Evolutionary conservation across 345 rosid genomes (phyloP).

Genomic region (Euclidium syriacum): DNA sequence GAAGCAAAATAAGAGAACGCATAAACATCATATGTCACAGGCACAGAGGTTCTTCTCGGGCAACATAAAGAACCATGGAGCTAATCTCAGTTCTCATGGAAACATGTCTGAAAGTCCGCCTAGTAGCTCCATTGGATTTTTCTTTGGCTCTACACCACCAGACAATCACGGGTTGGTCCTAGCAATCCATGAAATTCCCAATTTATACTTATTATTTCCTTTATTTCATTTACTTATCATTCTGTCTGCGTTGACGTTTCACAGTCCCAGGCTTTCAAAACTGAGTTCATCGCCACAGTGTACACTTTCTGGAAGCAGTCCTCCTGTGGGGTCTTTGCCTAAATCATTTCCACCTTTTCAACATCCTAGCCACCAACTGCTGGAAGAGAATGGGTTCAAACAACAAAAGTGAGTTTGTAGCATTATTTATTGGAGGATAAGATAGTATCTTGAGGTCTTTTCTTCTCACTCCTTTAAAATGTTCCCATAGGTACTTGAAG

Average conservation of each 20-base stretch:
- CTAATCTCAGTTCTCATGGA: conserved; percentile 47
- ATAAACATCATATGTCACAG: conserved; percentile 62
- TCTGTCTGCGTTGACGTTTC: conserved; percentile 13
- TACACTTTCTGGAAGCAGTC: conserved; percentile 69
- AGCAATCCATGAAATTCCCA: conserved; percentile 8
- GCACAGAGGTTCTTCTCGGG: conserved; percentile 73
- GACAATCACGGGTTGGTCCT: conserved; percentile 74
- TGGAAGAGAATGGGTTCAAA: conserved; percentile 95
- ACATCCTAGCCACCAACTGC: conserved; percentile 92
- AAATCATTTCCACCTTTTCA: conserved; percentile 89
- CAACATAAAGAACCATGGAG: conserved; percentile 67
- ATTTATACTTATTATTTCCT: conserved; percentile 1
- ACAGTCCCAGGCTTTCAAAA: conserved; percentile 72
- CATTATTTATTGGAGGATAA: conserved; percentile 3
- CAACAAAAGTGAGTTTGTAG: conserved; percentile 77
- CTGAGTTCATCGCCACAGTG: conserved; percentile 79
- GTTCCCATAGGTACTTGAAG: conserved; percentile 71
- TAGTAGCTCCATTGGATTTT: conserved; percentile 86
- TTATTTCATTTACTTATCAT: not conserved
- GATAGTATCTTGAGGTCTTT: conserved; percentile 7
- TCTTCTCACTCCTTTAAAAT: not conserved
- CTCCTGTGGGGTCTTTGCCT: conserved; percentile 95
- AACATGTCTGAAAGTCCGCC: conserved; percentile 88
- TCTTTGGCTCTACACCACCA: conserved; percentile 95
- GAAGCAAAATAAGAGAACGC: conserved; percentile 57